These are phyloP conservation scores for Leucocoprinus birnbaumii DNA, from an alignment of 768 basidiomycete species.

Conservation along the genomic window DNA sequence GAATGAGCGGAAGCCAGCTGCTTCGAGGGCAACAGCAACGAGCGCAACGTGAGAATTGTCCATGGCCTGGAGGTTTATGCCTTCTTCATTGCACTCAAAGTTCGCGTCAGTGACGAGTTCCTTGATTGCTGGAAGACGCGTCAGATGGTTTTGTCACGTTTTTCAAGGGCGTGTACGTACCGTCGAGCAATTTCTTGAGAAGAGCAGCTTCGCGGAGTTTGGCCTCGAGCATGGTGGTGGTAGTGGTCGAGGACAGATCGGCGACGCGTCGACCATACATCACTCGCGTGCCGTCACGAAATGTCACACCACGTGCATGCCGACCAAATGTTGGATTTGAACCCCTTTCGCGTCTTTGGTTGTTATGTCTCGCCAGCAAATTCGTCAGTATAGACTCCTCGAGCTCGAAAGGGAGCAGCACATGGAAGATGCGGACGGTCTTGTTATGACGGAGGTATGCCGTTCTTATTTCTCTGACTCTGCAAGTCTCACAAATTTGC, in stretches of 20 bases:
- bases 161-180: slow-evolving; percentile 40
- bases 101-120: slow-evolving; percentile 98
- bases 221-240: slow-evolving; percentile 78
- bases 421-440: slow-evolving; percentile 50
- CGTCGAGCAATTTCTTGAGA: slow-evolving; percentile 91
- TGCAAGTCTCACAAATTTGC: slow-evolving; percentile 4
- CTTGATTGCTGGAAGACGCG: slow-evolving; percentile 74
- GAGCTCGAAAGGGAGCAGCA: slow-evolving; percentile 53
- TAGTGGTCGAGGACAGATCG: neutral
- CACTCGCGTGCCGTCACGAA: slow-evolving; percentile 5
- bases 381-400: slow-evolving; percentile 42
- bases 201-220: slow-evolving; percentile 83
- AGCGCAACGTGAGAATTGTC: slow-evolving; percentile 99
- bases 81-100: slow-evolving; percentile 95
- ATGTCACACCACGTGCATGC: slow-evolving; percentile 6
- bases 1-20: slow-evolving; percentile 79
- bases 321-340: neutral
- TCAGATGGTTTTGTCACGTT: neutral
- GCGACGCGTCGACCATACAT: slow-evolving; percentile 1
- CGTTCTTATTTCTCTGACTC: neutral
- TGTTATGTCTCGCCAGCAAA: slow-evolving; percentile 37
- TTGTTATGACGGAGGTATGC: slow-evolving; percentile 54
- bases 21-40: slow-evolving; percentile 81
- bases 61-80: slow-evolving; percentile 96
- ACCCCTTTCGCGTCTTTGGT: slow-evolving; percentile 3